Conservation (phyloP, 1,139 yeast species). For the Insectozyma bohioensis region DNA sequence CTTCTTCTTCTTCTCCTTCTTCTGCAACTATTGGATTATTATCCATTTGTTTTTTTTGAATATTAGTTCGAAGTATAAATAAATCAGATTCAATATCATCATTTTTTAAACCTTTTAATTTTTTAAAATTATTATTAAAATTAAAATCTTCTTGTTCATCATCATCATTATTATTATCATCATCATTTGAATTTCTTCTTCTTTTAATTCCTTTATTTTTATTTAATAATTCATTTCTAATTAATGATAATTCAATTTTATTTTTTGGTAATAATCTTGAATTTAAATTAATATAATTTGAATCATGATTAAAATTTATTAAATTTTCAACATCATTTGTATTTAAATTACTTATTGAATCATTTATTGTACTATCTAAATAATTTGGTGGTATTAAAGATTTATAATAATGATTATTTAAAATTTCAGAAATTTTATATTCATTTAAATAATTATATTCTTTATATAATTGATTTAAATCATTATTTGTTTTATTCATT, state of each 20-base stretch:
- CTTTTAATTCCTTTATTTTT: conserved; percentile 10
- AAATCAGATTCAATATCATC: conserved; percentile 29
- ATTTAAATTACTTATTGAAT: conserved; percentile 9
- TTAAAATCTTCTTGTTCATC: background rate
- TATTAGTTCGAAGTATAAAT: conserved; percentile 12
- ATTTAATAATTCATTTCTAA: conserved; percentile 17
- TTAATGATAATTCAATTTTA: conserved; percentile 35
- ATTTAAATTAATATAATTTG: conserved; percentile 24
- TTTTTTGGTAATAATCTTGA: conserved; percentile 28
- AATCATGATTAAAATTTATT: conserved; percentile 24
- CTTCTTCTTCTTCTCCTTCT: conserved; percentile 8
- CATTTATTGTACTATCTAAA: conserved; percentile 15
- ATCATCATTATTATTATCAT: background rate
- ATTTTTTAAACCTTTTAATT: conserved; percentile 23
- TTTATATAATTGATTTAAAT: conserved; percentile 26
- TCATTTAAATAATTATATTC: conserved; percentile 25
- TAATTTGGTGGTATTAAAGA: conserved; percentile 25
- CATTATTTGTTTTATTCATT: conserved; percentile 23
- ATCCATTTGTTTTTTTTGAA: conserved; percentile 1
- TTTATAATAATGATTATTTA: conserved; percentile 31
- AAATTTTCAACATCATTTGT: conserved; percentile 9
- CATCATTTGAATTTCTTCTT: conserved; percentile 3
- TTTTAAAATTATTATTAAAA: conserved; percentile 10
- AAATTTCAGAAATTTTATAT: conserved; percentile 12
- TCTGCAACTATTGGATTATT: background rate